Percentiles rank a stretch among this genome's conserved stretches.
Evolutionary conservation across 2,329 filamentous ascomycete species (phyloP).

Genomic region (Colletotrichum sp.): DNA sequence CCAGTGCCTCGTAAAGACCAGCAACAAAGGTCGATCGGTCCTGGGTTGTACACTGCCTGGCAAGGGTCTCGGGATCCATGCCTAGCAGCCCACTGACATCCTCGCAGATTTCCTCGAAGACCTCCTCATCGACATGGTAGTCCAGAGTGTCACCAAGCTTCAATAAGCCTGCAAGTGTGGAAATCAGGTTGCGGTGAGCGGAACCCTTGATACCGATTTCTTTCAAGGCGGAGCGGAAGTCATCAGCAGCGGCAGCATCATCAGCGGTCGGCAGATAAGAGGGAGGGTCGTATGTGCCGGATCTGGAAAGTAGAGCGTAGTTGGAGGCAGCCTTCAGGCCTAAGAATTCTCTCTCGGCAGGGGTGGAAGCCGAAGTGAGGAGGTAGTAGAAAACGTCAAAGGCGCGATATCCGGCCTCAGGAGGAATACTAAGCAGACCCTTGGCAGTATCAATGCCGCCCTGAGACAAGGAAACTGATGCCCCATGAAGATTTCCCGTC

Average conservation of each 20-base stretch:
- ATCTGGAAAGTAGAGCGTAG: conserved; percentile 81
- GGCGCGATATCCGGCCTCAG: conserved; percentile 82
- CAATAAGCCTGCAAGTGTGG: conserved; percentile 82
- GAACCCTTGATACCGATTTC: conserved; percentile 93
- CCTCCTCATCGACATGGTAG: conserved; percentile 83
- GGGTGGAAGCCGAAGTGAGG: conserved; percentile 87
- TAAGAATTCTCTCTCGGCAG: conserved; percentile 87
- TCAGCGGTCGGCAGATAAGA: conserved; percentile 91
- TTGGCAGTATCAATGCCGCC: conserved; percentile 85
- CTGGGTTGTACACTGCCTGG: conserved; percentile 79
- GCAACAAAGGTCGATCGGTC: conserved; percentile 84
- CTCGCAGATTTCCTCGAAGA: conserved; percentile 84
- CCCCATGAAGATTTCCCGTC: conserved; percentile 77
- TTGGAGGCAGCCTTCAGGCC: conserved; percentile 77
- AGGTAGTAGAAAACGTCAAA: conserved; percentile 99
- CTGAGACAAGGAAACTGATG: conserved; percentile 79
- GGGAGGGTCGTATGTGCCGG: conserved; percentile 84
- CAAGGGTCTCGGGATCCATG: conserved; percentile 82
- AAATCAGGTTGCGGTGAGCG: conserved; percentile 81
- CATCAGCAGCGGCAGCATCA: conserved; percentile 90
- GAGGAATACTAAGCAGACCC: conserved; percentile 81
- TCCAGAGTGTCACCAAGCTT: conserved; percentile 92
- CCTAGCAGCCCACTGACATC: conserved; percentile 88
- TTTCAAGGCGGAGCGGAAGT: conserved; percentile 86
- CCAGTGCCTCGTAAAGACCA: conserved; percentile 89